Base-by-base conservation (phyloP, 345 rosid genomes). In the Euphorbia lathyris region DNA sequence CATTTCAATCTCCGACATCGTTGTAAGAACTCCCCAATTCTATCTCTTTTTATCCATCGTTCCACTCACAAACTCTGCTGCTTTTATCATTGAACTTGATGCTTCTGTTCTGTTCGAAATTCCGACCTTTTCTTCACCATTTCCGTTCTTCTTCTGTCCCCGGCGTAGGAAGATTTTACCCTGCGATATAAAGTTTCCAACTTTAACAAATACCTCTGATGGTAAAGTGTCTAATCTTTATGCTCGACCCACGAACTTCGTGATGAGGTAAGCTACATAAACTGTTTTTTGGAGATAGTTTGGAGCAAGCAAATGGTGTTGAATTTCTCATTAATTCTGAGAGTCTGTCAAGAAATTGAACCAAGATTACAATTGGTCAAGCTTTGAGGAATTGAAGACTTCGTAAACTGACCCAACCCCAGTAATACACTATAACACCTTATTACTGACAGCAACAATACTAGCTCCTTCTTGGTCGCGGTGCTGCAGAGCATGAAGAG, bases 391-490 rank as follows among this genome's bases (percentile, higher is more conserved):
- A 67, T 74, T 92, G 76, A 95, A 95, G 17, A 95, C 99, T 5
- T 95, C 99, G 40, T 96, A 88, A 38, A 95, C 99, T 26, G 92
- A 86, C 4, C 99, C 99, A 66, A 95, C 90, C 29, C 99, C 99
- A 20, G 97, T 95, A 58, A 95, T 72, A 2, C 97, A 83, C 72
- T 95, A 93, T 50, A 92, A 84, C 30, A 92, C 90, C 25, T 87
- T 82, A 26, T 85, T 69, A 29, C 83, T 80, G 11, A 92, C 97
- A 1, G 99, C 80, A 23, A 95, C 99, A 64, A 95, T 95, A 70
- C 99, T 97, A 64, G 99, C 99, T 25, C 99, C 99, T 83, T 95
- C 99, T 71, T 95, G 99, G 8, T 97, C 99, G 47, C 99, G 96
- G 66, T 95, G 99, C 64, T 95, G 99, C 66, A 95, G 84, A 13